Evolutionary conservation across 2,329 filamentous ascomycete species (phyloP).

Genomic region (Fusarium graminum): DNA sequence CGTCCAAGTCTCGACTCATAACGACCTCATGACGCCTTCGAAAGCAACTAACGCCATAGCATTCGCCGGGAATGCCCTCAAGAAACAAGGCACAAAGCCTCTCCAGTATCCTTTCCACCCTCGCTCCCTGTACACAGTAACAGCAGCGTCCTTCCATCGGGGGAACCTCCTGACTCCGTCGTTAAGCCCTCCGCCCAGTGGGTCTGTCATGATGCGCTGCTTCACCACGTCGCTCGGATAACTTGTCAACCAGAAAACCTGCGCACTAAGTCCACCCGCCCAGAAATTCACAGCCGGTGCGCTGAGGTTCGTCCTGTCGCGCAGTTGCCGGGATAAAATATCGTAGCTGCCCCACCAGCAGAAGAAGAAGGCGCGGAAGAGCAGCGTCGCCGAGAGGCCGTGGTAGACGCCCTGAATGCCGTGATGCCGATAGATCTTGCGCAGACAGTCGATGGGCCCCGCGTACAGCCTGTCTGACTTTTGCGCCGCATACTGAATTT

Average conservation of each 20-base stretch:
- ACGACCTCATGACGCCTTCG: constrained; percentile 85
- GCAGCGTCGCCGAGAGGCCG: constrained; percentile 83
- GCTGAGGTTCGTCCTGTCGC: constrained; percentile 75
- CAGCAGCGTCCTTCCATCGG: constrained; percentile 84
- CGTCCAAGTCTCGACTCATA: constrained; percentile 53
- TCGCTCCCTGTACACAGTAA: constrained; percentile 78
- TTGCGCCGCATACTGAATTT: constrained; percentile 89
- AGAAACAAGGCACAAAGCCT: constrained; percentile 92
- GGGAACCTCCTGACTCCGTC: constrained; percentile 78
- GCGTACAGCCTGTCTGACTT: constrained; percentile 84
- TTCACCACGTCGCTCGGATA: constrained; percentile 96
- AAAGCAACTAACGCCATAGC: constrained; percentile 93
- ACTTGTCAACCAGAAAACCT: constrained; percentile 93
- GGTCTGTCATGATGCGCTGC: constrained; percentile 97
- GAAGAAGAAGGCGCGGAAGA: constrained; percentile 96
- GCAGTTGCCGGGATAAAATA: constrained; percentile 77
- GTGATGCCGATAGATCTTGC: constrained; percentile 77
- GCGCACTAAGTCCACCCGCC: constrained; percentile 92
- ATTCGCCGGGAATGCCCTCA: constrained; percentile 95
- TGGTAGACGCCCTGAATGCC: constrained; percentile 87
- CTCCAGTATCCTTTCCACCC: constrained; percentile 90
- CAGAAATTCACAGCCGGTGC: constrained; percentile 93
- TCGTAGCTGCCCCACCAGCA: constrained; percentile 99
- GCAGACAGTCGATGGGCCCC: constrained; percentile 86
- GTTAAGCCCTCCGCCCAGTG: constrained; percentile 76